Base-by-base conservation (phyloP, 108 stramenopile genomes). In the Phaeodactylum tricornutum region DNA sequence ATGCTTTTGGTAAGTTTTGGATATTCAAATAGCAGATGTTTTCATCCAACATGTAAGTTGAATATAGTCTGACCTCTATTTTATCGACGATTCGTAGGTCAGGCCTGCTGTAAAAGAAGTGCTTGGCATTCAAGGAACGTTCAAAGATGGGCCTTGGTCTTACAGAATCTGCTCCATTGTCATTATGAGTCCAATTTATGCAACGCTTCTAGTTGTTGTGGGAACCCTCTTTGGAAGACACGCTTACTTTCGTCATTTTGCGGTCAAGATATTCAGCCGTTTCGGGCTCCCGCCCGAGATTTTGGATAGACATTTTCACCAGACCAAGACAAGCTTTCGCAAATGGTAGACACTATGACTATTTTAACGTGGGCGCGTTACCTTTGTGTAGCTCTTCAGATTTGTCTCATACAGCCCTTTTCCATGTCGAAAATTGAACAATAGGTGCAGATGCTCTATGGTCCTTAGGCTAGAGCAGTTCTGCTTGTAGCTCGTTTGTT, bases 231-330 rank as follows among this genome's bases (percentile, higher is more conserved):
- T 84, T 69, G 85, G 90, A 12, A 45, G 90, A 36, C 90, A 92
- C 54, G 64, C 64, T 24, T 92, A 92, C 43, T 92, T 92, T 50
- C 67, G 81, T 19, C 80, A 82, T 52, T 92, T 92, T 64, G 72
- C 78, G 25, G 90, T 92, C 36, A 87, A 81, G 59, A 92, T 92
- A 79, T 85, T 81, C 51, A 69, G 59, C 47, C 56, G 90, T 17
- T 92, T 92, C 65, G 90, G 90, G 2, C 73, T 92, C 21, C 90
- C 89, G 1, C 81, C 84, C 7, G 83, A 84, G 39, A 62, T 86
- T 56, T 71, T 84, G 58, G 84, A 84, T 57, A 66, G 62, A 40
- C 59, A 62, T 16, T 83, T 55, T 64, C 66, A 81, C 25, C 44
- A 57, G 40, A 79, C 71, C 30, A 68, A 79, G 24, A 82, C 82